A percentile compares a stretch with the other conserved stretches of the same genome.
Evolutionary conservation across 2,329 filamentous ascomycete genomes (phyloP).

Genomic region (Fusarium scirpi): DNA sequence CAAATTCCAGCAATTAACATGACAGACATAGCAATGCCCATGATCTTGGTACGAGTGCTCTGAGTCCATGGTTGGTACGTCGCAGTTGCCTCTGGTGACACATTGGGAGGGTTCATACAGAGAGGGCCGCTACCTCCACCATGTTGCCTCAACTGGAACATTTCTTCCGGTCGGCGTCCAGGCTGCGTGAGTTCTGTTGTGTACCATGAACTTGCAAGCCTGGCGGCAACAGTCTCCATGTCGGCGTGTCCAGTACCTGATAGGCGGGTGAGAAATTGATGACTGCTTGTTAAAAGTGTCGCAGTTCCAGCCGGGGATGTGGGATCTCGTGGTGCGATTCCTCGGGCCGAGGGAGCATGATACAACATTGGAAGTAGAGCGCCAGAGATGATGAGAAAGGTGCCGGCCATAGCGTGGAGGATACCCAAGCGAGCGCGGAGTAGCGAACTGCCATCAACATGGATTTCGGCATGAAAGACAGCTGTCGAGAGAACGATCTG

Average conservation of each 20-base stretch:
- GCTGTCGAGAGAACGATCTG: conserved; percentile 47
- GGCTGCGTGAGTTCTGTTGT: conserved; percentile 44
- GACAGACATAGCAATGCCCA: conserved; percentile 29
- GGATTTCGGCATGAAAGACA: conserved; percentile 42
- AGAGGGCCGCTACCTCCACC: conserved; percentile 37
- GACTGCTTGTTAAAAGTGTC: conserved; percentile 43
- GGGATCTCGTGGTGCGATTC: conserved; percentile 48
- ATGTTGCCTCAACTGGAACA: conserved; percentile 45
- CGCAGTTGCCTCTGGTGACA: conserved; percentile 26
- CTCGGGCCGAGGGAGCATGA: conserved; percentile 42
- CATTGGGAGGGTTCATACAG: conserved; percentile 16
- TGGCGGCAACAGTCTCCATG: conserved; percentile 41
- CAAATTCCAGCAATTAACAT: conserved; percentile 41
- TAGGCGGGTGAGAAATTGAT: conserved; percentile 41
- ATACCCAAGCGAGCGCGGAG: conserved; percentile 39
- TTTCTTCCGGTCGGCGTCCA: conserved; percentile 38
- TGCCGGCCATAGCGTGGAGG: conserved; percentile 42
- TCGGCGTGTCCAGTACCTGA: conserved; percentile 41
- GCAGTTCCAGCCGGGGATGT: conserved; percentile 47
- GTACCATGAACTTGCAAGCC: conserved; percentile 48
- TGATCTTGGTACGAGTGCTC: conserved; percentile 21
- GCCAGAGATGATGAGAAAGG: conserved; percentile 40
- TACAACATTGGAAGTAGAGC: conserved; percentile 45
- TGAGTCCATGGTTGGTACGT: conserved; percentile 47
- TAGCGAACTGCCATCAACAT: conserved; percentile 32